These are phyloP conservation scores for Zoysia japonica DNA, from an alignment of 176 grass and related monocot species.

Conservation along the genomic window DNA sequence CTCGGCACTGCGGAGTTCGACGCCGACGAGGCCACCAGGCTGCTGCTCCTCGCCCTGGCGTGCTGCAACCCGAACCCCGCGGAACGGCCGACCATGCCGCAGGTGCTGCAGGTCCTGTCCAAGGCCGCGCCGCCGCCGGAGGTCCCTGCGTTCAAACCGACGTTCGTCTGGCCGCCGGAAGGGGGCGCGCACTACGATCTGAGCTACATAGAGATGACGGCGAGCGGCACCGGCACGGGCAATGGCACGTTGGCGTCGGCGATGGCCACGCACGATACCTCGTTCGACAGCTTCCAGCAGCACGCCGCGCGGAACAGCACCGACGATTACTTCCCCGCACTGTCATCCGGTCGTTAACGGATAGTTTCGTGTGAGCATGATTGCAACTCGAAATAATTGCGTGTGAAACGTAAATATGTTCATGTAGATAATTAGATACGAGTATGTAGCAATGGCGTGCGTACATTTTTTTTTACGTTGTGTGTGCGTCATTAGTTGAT, in stretches of 20 bases:
- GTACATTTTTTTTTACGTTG: no score
- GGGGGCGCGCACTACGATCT: conserved; percentile 30
- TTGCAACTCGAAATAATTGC: background rate
- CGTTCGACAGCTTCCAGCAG: conserved; percentile 10
- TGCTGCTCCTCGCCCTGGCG: conserved; percentile 55
- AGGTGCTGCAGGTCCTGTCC: conserved; percentile 52
- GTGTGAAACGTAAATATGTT: background rate
- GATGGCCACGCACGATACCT: background rate
- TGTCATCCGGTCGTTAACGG: conserved; percentile 46
- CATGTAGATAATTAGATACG: background rate
- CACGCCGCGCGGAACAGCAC: conserved; percentile 14
- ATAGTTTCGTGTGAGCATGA: background rate
- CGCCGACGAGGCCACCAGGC: conserved; percentile 28
- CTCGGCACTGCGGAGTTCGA: conserved; percentile 39
- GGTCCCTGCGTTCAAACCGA: conserved; percentile 40
- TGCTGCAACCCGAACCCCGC: conserved; percentile 53
- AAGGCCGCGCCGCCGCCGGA: conserved; percentile 40
- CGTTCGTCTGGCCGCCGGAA: conserved; percentile 54
- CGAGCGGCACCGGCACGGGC: background rate
- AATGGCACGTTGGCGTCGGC: background rate
- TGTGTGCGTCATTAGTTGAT: no score
- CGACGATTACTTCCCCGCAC: conserved; percentile 21
- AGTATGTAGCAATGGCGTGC: no score
- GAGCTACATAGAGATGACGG: conserved; percentile 28
- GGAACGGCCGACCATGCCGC: conserved; percentile 46